Conservation (phyloP, 805 yeast species). For the Yarrowia sp. region DNA sequence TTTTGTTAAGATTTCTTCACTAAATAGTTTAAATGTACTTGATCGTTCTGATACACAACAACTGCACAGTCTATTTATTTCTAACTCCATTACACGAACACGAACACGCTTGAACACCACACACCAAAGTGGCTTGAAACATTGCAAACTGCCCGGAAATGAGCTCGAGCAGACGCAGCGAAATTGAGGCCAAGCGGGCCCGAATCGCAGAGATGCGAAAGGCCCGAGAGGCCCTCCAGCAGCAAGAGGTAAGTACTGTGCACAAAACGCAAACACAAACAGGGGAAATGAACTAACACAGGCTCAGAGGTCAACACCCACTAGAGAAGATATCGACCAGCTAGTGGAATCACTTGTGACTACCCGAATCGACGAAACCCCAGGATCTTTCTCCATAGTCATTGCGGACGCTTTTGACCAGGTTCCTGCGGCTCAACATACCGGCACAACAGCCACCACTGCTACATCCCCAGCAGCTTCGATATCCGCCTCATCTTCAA, state of each 20-base stretch:
- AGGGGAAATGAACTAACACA: neutral
- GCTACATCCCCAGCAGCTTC: neutral
- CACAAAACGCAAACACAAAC: neutral
- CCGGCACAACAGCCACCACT: neutral
- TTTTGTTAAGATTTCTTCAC: neutral
- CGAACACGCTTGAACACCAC: neutral
- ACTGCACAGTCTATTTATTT: neutral
- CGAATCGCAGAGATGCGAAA: constrained; percentile 51
- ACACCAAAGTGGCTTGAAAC: neutral
- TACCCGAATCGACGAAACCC: neutral
- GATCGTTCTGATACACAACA: neutral
- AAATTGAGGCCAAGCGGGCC: constrained; percentile 52
- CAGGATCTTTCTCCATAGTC: neutral
- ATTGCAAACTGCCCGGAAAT: neutral
- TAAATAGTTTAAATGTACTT: neutral
- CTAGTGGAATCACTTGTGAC: constrained; percentile 33
- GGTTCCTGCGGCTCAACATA: neutral
- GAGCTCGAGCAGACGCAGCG: constrained; percentile 38
- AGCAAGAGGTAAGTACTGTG: neutral
- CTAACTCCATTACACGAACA: neutral
- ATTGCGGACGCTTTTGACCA: constrained; percentile 17
- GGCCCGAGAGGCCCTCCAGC: constrained; percentile 39
- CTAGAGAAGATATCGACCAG: constrained; percentile 32
- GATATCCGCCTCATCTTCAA: neutral
- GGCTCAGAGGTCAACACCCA: neutral